Evolutionary conservation across 2,329 filamentous ascomycete species (phyloP).

Genomic region (Bretziella fagacearum): DNA sequence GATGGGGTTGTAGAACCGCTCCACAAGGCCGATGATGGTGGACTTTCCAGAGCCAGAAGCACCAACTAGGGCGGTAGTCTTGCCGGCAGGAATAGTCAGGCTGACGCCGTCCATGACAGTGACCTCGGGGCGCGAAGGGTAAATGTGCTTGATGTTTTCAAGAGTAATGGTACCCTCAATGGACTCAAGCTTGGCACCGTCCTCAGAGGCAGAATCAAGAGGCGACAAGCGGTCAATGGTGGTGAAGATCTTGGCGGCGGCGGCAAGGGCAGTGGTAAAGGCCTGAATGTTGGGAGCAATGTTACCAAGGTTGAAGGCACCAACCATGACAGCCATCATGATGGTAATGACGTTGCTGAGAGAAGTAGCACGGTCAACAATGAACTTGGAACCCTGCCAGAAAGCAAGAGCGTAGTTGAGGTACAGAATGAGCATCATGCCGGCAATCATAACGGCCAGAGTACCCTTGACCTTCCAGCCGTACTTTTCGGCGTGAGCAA

Average conservation of each 20-base stretch:
- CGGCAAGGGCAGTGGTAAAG: conserved; percentile 67
- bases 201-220: conserved; percentile 54
- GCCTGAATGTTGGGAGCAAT: conserved; percentile 73
- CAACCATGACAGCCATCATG: conserved; percentile 80
- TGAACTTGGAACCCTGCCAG: conserved; percentile 67
- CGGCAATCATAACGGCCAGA: conserved; percentile 62
- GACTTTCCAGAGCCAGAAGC: conserved; percentile 90
- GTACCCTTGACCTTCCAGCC: conserved; percentile 60
- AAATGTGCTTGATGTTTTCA: conserved; percentile 74
- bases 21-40: conserved; percentile 82
- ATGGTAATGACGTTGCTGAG: conserved; percentile 67
- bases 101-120: conserved; percentile 72
- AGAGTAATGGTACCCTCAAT: conserved; percentile 68
- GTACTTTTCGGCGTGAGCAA: conserved; percentile 54
- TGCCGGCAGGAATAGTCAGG: conserved; percentile 67
- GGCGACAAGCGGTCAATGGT: conserved; percentile 83
- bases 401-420: conserved; percentile 77
- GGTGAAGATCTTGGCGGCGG: conserved; percentile 79
- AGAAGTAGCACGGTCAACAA: conserved; percentile 47
- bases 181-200: conserved; percentile 54
- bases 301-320: conserved; percentile 79
- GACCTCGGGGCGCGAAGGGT: conserved; percentile 82
- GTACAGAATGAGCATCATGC: conserved; percentile 71
- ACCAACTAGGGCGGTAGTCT: conserved; percentile 83
- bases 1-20: conserved; percentile 87